Percentiles rank a stretch among this genome's conserved stretches.
phyloP scores from a whole-genome alignment of 495 filamentous ascomycete species.

The Schizothecium vesticola region DNA sequence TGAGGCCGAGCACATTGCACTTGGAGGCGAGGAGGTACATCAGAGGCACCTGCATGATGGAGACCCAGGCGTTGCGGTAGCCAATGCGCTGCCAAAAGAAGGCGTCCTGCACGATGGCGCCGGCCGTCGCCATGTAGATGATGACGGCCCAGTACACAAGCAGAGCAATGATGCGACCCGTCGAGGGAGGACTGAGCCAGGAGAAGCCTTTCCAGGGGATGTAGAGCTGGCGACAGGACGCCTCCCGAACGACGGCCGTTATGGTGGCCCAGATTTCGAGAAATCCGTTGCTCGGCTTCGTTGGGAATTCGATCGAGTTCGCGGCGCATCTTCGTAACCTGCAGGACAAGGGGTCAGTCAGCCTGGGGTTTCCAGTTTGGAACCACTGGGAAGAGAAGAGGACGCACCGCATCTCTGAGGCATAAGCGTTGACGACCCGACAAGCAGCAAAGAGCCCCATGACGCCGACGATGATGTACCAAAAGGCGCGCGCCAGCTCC shows the following conservation, averaged over 20 bases:
- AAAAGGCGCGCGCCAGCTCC: slow-evolving; percentile 41
- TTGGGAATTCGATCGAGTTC: slow-evolving; percentile 47
- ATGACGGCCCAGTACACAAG: slow-evolving; percentile 52
- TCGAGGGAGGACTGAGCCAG: slow-evolving; percentile 50
- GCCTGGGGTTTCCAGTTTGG: background rate
- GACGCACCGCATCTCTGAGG: slow-evolving; percentile 31
- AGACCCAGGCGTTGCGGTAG: slow-evolving; percentile 70
- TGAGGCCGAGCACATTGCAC: slow-evolving; percentile 63
- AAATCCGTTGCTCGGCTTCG: slow-evolving; percentile 57
- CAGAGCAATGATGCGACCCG: slow-evolving; percentile 52
- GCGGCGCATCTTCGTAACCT: slow-evolving; percentile 36
- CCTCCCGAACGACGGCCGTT: slow-evolving; percentile 63
- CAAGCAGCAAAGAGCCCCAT: slow-evolving; percentile 32
- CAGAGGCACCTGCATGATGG: slow-evolving; percentile 75
- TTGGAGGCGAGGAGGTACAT: slow-evolving; percentile 77
- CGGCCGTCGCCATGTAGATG: slow-evolving; percentile 51
- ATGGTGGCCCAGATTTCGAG: slow-evolving; percentile 57
- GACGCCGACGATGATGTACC: slow-evolving; percentile 46
- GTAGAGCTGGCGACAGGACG: slow-evolving; percentile 57
- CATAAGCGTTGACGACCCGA: slow-evolving; percentile 36
- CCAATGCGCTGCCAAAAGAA: slow-evolving; percentile 64
- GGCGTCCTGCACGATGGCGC: slow-evolving; percentile 37
- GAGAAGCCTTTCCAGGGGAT: slow-evolving; percentile 44
- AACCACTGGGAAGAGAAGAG: no score
- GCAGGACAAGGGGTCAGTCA: background rate